Evolutionary conservation across 192 early-diverging fungal species (phyloP).

Genomic region (Rhizophlyctis rosea): DNA sequence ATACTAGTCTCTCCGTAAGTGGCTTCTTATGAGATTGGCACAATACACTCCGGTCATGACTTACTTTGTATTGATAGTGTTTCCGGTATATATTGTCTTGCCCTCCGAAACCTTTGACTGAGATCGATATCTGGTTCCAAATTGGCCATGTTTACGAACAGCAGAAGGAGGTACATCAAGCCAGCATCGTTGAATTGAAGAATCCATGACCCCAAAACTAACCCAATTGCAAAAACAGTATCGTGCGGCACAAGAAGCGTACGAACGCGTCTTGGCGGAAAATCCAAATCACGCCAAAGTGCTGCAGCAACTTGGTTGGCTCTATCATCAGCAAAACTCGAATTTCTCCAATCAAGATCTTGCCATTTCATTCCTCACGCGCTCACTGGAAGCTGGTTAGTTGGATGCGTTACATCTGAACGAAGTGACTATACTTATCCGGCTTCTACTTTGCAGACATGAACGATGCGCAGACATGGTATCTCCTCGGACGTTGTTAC

Average conservation of each 20-base stretch:
- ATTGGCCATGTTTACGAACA: conserved; percentile 96
- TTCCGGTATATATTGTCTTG: conserved; percentile 84
- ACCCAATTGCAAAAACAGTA: conserved; percentile 43
- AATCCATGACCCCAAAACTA: no score
- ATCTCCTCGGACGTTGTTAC: conserved; percentile 91
- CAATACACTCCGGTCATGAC: background rate
- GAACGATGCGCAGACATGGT: conserved; percentile 90
- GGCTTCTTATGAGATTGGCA: background rate
- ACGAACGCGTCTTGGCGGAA: conserved; percentile 84
- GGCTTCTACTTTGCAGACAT: conserved; percentile 48
- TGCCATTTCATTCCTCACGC: conserved; percentile 78
- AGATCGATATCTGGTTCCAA: conserved; percentile 98
- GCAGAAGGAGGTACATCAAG: conserved; percentile 71
- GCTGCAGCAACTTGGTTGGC: conserved; percentile 92
- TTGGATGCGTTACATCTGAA: background rate
- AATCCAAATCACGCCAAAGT: conserved; percentile 94
- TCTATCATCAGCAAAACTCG: conserved; percentile 88
- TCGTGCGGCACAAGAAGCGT: conserved; percentile 75
- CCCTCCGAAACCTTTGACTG: conserved; percentile 92
- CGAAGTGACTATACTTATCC: background rate
- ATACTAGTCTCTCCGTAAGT: conserved; percentile 63
- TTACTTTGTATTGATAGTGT: conserved; percentile 48
- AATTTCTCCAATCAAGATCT: conserved; percentile 79
- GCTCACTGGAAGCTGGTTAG: conserved; percentile 73
- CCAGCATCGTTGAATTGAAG: background rate